Conservation (phyloP, 2,329 filamentous ascomycete genomes). For the Pseudocercospora musae region DNA sequence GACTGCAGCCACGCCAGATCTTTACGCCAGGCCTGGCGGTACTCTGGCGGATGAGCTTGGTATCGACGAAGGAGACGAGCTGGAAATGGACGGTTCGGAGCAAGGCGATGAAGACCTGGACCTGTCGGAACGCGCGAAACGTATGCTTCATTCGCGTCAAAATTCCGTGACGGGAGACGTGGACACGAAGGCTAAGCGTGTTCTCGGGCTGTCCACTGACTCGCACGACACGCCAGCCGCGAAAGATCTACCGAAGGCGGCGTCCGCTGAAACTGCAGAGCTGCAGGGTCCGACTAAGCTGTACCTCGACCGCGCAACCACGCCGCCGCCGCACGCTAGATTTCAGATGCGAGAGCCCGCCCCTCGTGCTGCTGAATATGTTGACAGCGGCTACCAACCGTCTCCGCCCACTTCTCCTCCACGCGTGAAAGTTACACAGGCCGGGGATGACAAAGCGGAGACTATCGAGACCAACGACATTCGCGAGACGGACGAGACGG, state of each 20-base stretch:
- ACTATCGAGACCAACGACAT: slow-evolving; percentile 9
- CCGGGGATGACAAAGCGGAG: slow-evolving; percentile 9
- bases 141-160: slow-evolving; percentile 41
- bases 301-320: slow-evolving; percentile 23
- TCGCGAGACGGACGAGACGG: slow-evolving; percentile 9
- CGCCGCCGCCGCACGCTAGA: slow-evolving; percentile 17
- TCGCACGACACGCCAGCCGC: slow-evolving; percentile 13
- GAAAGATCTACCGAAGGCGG: slow-evolving; percentile 11
- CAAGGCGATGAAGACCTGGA: slow-evolving; percentile 65
- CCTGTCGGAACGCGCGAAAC: slow-evolving; percentile 40
- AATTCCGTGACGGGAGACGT: slow-evolving; percentile 34
- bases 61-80: slow-evolving; percentile 73
- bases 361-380: slow-evolving; percentile 53
- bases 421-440: slow-evolving; percentile 22
- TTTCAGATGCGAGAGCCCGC: slow-evolving; percentile 13
- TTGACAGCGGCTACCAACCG: slow-evolving; percentile 75
- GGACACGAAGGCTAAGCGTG: slow-evolving; percentile 47
- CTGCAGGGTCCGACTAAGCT: slow-evolving; percentile 12
- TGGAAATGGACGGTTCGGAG: slow-evolving; percentile 51
- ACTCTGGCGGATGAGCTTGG: slow-evolving; percentile 89
- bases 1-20: slow-evolving; percentile 34
- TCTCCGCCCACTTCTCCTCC: slow-evolving; percentile 76
- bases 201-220: slow-evolving; percentile 38
- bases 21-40: slow-evolving; percentile 63
- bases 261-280: slow-evolving; percentile 11